Evolutionary conservation across 2,329 filamentous ascomycete species (phyloP), one percentile per base, ranked within the genome.

Genomic region (Domatiomyces catenatus): DNA sequence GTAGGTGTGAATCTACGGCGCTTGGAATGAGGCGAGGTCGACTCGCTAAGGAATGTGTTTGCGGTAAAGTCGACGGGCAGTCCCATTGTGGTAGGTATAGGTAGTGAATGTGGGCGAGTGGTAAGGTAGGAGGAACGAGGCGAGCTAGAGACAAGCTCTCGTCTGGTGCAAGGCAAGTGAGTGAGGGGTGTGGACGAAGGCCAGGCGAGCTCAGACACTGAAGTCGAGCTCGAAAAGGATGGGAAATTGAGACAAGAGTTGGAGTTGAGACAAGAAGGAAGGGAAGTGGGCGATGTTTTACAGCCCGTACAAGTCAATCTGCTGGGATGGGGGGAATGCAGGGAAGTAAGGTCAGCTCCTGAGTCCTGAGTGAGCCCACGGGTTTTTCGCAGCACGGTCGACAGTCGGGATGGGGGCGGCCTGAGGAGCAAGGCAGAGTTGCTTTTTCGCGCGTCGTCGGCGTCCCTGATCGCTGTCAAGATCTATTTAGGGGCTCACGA

Each of bases 1-100:
- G 69, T 68, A 4, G 69, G 64, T n/a, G 65, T 60, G 59, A 70
- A 71, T 54, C 68, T 68, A 49, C 69, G 64, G 50, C 67, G 66
- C 57, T 71, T 71, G 28, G 67, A 66, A 26, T 61, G 51, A 4
- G 61, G 56, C 42, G 52, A 55, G 32, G 51, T 51, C 22, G 32
- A 39, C 3, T 39, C 32, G 32, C 3, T 39, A 5, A 39, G 32
- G 10, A 39, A 39, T 15, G 32, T 39, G 32, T 39, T 39, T 39
- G 32, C 32, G 15, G 32, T 39, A 5, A 39, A 39, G 32, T 39
- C 32, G 2, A 39, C 32, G 12, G 32, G 10, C 20, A 26, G 45
- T n/a, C 20, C 45, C 45, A 47, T 47, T 8, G 8, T 47, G 45
- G 3, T 3, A 18, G 26, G 12, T 10, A 4, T 47, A 10, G 8